These are phyloP conservation scores for Gaillardinia entomophila DNA, from an alignment of 805 yeast genomes.

Conservation along the genomic window DNA sequence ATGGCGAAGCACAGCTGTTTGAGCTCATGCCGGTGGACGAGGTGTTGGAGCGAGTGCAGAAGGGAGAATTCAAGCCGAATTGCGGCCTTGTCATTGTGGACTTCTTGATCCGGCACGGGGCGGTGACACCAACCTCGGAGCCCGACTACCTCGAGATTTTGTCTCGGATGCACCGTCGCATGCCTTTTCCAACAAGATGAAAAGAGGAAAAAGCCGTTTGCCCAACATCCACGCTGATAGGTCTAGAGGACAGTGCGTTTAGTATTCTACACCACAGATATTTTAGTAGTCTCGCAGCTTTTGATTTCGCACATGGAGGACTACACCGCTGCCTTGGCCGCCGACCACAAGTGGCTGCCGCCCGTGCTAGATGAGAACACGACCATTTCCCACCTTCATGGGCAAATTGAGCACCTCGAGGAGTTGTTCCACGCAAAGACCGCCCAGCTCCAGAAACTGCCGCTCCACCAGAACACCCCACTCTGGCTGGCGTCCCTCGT, in stretches of 20 bases:
- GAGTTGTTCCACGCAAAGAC: conserved; percentile 10
- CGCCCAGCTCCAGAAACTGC: conserved; percentile 6
- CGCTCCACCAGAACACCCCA: conserved; percentile 8
- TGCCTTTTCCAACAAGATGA: conserved; percentile 57
- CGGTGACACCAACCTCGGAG: conserved; percentile 60
- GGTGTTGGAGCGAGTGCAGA: conserved; percentile 42
- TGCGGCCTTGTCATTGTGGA: conserved; percentile 77
- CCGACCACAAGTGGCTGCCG: no score
- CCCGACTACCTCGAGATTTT: conserved; percentile 58
- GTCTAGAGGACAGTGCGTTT: no score
- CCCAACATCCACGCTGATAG: no score
- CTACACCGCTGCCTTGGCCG: no score
- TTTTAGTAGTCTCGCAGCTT: no score
- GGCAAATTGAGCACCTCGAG: no score
- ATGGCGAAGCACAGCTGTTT: conserved; percentile 68
- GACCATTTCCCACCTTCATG: no score
- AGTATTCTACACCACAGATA: no score
- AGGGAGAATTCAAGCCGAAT: conserved; percentile 80
- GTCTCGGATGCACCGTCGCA: conserved; percentile 54
- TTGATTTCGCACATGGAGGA: no score
- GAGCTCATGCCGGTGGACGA: conserved; percentile 55
- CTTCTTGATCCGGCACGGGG: conserved; percentile 82
- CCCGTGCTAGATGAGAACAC: no score
- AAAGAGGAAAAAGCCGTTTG: no score
- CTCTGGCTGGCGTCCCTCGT: conserved; percentile 14